Conservation (phyloP, 2,329 filamentous ascomycete species). For the Lasiodiplodia sp. region DNA sequence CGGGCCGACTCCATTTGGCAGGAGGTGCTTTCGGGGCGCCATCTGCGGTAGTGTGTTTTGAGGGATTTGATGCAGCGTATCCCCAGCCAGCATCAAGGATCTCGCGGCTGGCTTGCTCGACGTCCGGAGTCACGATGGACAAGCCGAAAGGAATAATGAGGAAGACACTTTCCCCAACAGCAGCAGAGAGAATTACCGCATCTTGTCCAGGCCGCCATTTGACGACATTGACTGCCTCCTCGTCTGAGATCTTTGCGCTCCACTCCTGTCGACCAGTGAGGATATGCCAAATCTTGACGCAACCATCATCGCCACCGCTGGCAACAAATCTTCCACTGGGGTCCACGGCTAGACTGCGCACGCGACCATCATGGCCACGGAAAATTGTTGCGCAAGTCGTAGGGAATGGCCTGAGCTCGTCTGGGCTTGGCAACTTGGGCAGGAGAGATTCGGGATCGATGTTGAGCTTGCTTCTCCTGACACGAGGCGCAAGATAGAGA, state of each 20-base stretch:
- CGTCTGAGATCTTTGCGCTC: constrained; percentile 78
- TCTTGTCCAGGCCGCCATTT: constrained; percentile 89
- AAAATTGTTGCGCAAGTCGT: constrained; percentile 88
- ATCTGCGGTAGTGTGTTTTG: constrained; percentile 61
- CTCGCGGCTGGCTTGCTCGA: constrained; percentile 77
- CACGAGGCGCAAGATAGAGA: constrained; percentile 89
- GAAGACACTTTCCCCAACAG: constrained; percentile 84
- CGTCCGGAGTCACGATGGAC: constrained; percentile 72
- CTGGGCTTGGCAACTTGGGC: constrained; percentile 89
- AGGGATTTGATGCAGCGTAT: constrained; percentile 69
- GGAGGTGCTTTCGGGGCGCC: constrained; percentile 74
- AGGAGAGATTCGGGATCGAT: constrained; percentile 94
- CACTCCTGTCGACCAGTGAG: constrained; percentile 86
- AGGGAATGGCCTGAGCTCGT: constrained; percentile 94
- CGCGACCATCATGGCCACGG: constrained; percentile 85
- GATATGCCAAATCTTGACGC: constrained; percentile 88
- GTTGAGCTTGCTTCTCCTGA: constrained; percentile 92
- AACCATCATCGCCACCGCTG: constrained; percentile 93
- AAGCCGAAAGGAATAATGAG: constrained; percentile 72
- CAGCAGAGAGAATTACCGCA: constrained; percentile 80
- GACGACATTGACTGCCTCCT: constrained; percentile 82
- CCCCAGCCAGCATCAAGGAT: constrained; percentile 90
- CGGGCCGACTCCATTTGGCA: constrained; percentile 84
- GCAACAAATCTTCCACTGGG: constrained; percentile 86
- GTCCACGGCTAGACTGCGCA: constrained; percentile 84